These are phyloP conservation scores for Microcera coccophila DNA, from an alignment of 2,329 filamentous ascomycete species.

Conservation along the genomic window DNA sequence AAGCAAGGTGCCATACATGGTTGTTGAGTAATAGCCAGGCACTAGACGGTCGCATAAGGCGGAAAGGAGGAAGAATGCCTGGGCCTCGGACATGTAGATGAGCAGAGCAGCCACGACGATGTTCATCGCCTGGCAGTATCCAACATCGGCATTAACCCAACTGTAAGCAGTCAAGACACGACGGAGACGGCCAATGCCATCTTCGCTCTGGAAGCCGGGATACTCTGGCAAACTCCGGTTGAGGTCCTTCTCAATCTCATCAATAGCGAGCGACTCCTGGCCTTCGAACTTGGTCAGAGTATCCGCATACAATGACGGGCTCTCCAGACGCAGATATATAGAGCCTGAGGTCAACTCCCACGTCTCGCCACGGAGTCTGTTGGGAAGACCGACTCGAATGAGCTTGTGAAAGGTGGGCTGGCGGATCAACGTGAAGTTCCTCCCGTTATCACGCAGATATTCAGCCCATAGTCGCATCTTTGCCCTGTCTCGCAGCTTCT, in stretches of 20 bases:
- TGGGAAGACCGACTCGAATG: conserved; percentile 90
- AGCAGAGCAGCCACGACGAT: conserved; percentile 96
- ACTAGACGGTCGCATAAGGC: conserved; percentile 88
- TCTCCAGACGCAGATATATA: conserved; percentile 80
- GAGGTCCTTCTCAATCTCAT: conserved; percentile 98
- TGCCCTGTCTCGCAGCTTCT: conserved; percentile 88
- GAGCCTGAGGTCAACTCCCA: conserved; percentile 96
- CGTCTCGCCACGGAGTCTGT: conserved; percentile 85
- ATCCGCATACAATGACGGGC: conserved; percentile 77
- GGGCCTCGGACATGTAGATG: conserved; percentile 96
- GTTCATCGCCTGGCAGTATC: conserved; percentile 99
- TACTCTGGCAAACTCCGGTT: conserved; percentile 97
- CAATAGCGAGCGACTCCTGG: conserved; percentile 87
- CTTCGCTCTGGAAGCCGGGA: conserved; percentile 92
- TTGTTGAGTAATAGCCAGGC: conserved; percentile 96
- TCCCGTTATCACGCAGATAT: conserved; percentile 90
- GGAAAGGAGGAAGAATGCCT: conserved; percentile 92
- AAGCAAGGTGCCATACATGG: conserved; percentile 96
- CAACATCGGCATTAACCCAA: conserved; percentile 92
- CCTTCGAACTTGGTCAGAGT: conserved; percentile 81
- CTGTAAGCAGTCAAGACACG: conserved; percentile 95
- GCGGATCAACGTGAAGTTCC: conserved; percentile 85
- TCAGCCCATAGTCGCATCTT: conserved; percentile 98
- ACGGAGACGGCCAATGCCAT: conserved; percentile 85
- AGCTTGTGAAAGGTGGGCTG: conserved; percentile 98